phyloP scores from a whole-genome alignment of 257 asterid genomes.

The Plantago major region DNA sequence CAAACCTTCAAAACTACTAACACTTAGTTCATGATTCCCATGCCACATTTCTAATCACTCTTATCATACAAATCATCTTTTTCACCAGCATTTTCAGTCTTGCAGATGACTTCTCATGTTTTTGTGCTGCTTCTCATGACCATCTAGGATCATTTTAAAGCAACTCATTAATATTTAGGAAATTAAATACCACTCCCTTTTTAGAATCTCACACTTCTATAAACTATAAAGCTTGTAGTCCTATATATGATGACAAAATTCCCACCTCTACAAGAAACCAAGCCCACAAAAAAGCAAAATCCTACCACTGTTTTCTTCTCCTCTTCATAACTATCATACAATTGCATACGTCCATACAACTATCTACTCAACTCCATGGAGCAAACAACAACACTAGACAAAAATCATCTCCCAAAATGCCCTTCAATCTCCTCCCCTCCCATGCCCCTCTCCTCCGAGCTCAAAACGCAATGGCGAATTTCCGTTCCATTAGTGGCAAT shows the following conservation, averaged over 20 bases:
- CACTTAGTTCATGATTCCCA: no score
- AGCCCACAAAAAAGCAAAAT: neutral
- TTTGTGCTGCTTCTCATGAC: no score
- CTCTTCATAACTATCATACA: neutral
- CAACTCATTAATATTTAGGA: neutral
- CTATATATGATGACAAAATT: conserved; percentile 8
- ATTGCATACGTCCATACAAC: neutral
- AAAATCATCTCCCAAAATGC: conserved; percentile 21
- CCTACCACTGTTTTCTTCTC: neutral
- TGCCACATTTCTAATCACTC: no score
- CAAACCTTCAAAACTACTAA: no score
- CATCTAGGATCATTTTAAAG: no score
- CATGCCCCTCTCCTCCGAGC: conserved; percentile 35
- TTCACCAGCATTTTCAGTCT: no score
- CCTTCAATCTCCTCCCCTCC: conserved; percentile 6
- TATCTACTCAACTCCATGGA: conserved; percentile 22
- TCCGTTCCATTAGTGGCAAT: conserved; percentile 50
- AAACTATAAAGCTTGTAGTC: neutral
- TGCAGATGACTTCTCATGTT: no score
- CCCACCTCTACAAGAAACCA: conserved; percentile 5
- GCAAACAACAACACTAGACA: conserved; percentile 1
- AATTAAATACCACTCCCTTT: no score
- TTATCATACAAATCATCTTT: no score
- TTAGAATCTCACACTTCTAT: no score
- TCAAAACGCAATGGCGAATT: conserved; percentile 51